These are phyloP conservation scores for Elymus sibiricus DNA, from an alignment of 176 grass and related monocot species.

Conservation along the genomic window DNA sequence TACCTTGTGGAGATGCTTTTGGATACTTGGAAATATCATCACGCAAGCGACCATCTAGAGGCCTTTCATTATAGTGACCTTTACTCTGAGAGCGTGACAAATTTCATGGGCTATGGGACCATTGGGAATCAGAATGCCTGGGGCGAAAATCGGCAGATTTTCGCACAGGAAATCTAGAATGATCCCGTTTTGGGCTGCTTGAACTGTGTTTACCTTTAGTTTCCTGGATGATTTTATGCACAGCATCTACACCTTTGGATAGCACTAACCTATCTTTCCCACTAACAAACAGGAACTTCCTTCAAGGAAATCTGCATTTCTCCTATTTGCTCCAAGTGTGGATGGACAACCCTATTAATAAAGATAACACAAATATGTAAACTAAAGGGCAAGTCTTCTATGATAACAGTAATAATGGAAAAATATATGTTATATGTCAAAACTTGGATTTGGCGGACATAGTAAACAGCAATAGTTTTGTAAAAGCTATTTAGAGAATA, in stretches of 20 bases:
- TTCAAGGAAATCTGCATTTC: conserved; percentile 71
- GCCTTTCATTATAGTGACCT: no score
- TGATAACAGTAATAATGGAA: background rate
- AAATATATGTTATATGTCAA: no score
- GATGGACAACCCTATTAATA: conserved; percentile 79
- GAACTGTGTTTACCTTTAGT: conserved; percentile 60
- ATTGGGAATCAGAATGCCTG: conserved; percentile 56
- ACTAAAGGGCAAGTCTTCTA: no score
- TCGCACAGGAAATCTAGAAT: conserved; percentile 53
- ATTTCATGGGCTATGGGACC: conserved; percentile 63
- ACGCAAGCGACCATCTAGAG: conserved; percentile 47
- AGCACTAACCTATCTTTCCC: conserved; percentile 74
- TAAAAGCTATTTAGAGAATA: background rate
- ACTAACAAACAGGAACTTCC: conserved; percentile 91
- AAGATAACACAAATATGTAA: conserved; percentile 6
- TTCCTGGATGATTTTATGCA: conserved; percentile 88
- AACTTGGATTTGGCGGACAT: background rate
- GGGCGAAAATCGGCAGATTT: conserved; percentile 43
- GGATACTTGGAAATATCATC: conserved; percentile 50
- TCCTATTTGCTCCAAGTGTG: conserved; percentile 79
- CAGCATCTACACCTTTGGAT: conserved; percentile 81
- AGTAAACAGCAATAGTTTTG: background rate
- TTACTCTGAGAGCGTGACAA: conserved; percentile 47
- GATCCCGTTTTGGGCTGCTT: conserved; percentile 43
- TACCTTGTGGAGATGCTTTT: conserved; percentile 93